Base-by-base conservation (phyloP, 176 grass and related monocot genomes). In the Carex pumila region DNA sequence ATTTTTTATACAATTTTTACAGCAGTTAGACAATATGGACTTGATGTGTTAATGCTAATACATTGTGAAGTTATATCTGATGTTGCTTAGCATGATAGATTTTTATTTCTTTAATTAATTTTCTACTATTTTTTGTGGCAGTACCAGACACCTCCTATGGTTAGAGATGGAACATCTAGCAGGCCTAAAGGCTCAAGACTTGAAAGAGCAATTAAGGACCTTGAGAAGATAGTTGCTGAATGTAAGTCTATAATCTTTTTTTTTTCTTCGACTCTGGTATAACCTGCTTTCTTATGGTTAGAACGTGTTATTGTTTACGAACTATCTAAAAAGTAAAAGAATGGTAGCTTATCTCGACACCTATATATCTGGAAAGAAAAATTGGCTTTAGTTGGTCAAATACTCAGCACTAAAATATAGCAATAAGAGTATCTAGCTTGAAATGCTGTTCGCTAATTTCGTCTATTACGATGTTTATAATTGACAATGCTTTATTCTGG, bases 101-200 rank as follows among this genome's bases (percentile, higher is more conserved):
- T 50, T 56, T 56, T 32, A 55, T 43, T 77, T 72, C 12, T 41
- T 30, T 53, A 39, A 34, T 50, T 68, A 68, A 54, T 60, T 70
- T 81, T 80, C 0, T 88, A 79, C 84, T 84, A 13, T 63, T 32
- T 43, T 89, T 71, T 86, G 45, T 66, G 89, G 82, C 72, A 91
- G 92, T 88, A 91, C 45, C 85, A 82, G 71, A 59, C 83, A 54
- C 82, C 79, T 54, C 73, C 71, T 72, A 88, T 92, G 77, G 77
- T 82, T 36, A 87, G 76, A 85, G 97, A 96, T 80, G 90, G 96
- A 85, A 84, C 96, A 74, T 85, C 91, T 79, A 85, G 86, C 54
- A 96, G 94, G 87, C 88, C 97, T 61, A 99, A 99, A 91, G 93
- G 97, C 57, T 94, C 97, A 50, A 90, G 91, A 84, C 91, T 99